A percentile compares a stretch with the other conserved stretches of the same genome.
phyloP scores from a whole-genome alignment of 2,329 filamentous ascomycete genomes.

The Aspergillus flavus region DNA sequence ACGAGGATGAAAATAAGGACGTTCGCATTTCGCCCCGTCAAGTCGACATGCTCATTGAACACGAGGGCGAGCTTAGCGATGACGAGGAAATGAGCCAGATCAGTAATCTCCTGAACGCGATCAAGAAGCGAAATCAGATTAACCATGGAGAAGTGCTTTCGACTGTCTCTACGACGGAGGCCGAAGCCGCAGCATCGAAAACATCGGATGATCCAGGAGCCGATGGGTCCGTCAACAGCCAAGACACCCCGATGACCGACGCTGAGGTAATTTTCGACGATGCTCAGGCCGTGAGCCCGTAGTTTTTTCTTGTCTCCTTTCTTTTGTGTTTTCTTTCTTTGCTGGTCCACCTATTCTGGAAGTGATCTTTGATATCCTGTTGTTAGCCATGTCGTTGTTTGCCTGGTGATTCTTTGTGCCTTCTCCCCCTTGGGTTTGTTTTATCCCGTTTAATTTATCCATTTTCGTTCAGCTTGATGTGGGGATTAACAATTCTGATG shows the following conservation, averaged over 20 bases:
- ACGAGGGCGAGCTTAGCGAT: not conserved
- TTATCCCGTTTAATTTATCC: not conserved
- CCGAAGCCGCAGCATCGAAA: not conserved
- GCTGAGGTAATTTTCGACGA: not conserved
- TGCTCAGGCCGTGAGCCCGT: not conserved
- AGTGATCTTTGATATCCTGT: not conserved
- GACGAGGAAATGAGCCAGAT: constrained; percentile 1
- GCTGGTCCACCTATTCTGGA: not conserved
- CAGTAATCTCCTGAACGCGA: not conserved
- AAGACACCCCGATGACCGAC: constrained; percentile 1
- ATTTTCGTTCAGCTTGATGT: not conserved
- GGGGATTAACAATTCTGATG: not conserved
- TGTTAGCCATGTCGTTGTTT: not conserved
- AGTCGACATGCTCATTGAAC: not conserved
- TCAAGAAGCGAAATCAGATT: not conserved
- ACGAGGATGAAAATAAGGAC: not conserved
- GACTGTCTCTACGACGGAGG: not conserved
- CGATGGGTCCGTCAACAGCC: not conserved
- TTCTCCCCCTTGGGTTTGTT: not conserved
- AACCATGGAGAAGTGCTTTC: not conserved
- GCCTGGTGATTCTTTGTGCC: not conserved
- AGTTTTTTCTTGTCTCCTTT: not conserved
- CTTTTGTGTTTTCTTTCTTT: not conserved
- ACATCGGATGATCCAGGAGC: not conserved
- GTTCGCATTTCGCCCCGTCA: not conserved